phyloP scores from a whole-genome alignment of 1,284 basidiomycete genomes.

The Heterobasidion irregulare region DNA sequence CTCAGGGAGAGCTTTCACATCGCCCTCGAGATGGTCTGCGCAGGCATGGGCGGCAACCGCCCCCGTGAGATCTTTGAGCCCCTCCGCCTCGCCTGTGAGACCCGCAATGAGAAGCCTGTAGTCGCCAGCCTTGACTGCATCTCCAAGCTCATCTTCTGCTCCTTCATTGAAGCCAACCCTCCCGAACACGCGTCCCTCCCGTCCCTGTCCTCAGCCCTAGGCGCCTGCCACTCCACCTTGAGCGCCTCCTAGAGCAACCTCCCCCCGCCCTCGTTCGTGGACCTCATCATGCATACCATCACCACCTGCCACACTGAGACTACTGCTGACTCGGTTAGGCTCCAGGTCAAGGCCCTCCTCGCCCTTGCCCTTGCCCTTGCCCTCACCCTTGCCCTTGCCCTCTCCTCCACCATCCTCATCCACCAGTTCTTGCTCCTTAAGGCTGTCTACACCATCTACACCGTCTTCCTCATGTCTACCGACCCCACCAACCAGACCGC shows the following conservation, averaged over 20 bases:
- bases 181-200: conserved; percentile 27
- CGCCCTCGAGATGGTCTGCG: conserved; percentile 78
- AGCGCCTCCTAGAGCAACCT: conserved; percentile 30
- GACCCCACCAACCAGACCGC: conserved; percentile 93
- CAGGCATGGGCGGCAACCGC: conserved; percentile 58
- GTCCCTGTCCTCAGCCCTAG: conserved; percentile 58
- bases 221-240: conserved; percentile 26
- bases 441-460: conserved; percentile 94
- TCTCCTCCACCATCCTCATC: conserved; percentile 80
- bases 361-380: conserved; percentile 84
- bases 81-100: conserved; percentile 89
- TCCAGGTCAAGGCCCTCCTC: conserved; percentile 92
- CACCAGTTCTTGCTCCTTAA: conserved; percentile 89
- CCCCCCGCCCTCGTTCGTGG: conserved; percentile 69
- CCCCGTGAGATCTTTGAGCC: conserved; percentile 90
- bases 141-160: conserved; percentile 92
- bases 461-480: conserved; percentile 85
- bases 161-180: conserved; percentile 67
- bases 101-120: conserved; percentile 84
- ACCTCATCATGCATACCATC: conserved; percentile 89
- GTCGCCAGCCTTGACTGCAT: conserved; percentile 94
- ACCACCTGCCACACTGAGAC: conserved; percentile 86
- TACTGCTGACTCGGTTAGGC: conserved; percentile 81
- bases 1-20: conserved; percentile 76
- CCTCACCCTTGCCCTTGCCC: conserved; percentile 76